A percentile compares a stretch with the other conserved stretches of the same genome.
Evolutionary conservation across 371 early-diverging fungal species (phyloP).

Genomic region (Haplosporangium sp.): DNA sequence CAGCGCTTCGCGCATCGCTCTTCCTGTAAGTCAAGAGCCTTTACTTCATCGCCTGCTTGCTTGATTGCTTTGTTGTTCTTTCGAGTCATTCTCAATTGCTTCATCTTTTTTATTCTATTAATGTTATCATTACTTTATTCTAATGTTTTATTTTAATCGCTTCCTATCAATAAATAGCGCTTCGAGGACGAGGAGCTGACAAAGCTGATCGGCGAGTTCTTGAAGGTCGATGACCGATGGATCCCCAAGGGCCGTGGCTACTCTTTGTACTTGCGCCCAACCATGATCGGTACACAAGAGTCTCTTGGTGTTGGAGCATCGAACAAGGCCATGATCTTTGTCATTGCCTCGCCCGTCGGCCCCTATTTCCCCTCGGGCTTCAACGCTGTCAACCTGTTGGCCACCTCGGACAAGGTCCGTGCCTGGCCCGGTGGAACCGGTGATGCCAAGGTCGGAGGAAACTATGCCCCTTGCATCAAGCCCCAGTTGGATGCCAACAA

Average conservation of each 20-base stretch:
- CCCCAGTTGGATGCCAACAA: conserved; percentile 91
- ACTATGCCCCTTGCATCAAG: conserved; percentile 84
- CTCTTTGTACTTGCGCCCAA: conserved; percentile 95
- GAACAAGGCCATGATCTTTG: conserved; percentile 83
- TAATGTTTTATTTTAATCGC: background rate
- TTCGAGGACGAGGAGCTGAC: conserved; percentile 87
- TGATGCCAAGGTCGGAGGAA: conserved; percentile 91
- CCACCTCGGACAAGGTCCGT: conserved; percentile 87
- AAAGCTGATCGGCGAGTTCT: conserved; percentile 85
- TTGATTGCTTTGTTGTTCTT: background rate
- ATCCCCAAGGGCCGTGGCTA: conserved; percentile 93
- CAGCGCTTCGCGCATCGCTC: conserved; percentile 81
- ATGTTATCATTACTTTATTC: conserved; percentile 2
- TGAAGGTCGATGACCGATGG: conserved; percentile 87
- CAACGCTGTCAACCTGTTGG: conserved; percentile 86
- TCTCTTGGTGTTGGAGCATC: conserved; percentile 79
- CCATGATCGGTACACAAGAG: conserved; percentile 94
- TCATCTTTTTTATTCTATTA: background rate
- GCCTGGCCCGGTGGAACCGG: conserved; percentile 99
- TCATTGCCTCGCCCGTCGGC: conserved; percentile 95
- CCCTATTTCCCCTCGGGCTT: conserved; percentile 97
- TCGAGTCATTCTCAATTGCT: background rate
- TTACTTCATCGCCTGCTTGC: too few relatives aligned
- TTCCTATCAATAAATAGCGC: too few relatives aligned
- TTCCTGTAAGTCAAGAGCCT: conserved; percentile 84